Percentiles rank a stretch among this genome's conserved stretches.
Conservation (phyloP, 768 basidiomycete genomes). For the Phallus indusiatus region DNA sequence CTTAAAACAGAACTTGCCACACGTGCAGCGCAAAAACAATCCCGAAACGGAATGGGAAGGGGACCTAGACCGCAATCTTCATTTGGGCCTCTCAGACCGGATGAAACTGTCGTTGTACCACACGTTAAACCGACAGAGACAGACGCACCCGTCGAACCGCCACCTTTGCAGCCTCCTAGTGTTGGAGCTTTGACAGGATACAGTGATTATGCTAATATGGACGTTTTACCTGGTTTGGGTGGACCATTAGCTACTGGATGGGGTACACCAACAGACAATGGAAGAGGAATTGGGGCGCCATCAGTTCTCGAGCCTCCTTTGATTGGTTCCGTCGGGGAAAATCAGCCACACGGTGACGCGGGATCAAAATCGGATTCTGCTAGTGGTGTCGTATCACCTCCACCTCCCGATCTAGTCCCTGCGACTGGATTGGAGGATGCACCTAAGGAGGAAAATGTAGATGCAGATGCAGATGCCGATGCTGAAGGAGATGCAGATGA, state of each 20-base stretch:
- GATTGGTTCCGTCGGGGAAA: background rate
- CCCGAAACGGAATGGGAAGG: constrained; percentile 1
- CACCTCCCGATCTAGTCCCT: constrained; percentile 1
- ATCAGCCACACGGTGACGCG: constrained; percentile 15
- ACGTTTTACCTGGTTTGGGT: constrained; percentile 9
- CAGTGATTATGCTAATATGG: constrained; percentile 6
- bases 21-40: constrained; percentile 31
- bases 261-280: background rate
- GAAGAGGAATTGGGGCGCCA: background rate
- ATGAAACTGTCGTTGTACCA: constrained; percentile 4
- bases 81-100: background rate
- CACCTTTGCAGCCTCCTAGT: background rate
- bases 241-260: background rate
- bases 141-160: constrained; percentile 5
- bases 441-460: constrained; percentile 5
- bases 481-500: constrained; percentile 13
- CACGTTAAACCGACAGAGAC: background rate
- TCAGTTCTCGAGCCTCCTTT: background rate
- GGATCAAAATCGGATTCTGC: constrained; percentile 6
- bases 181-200: background rate
- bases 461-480: constrained; percentile 8
- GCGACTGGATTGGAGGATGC: constrained; percentile 9
- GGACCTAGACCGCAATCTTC: background rate
- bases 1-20: constrained; percentile 83
- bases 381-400: background rate